Evolutionary conservation across 176 grass and related monocot species (phyloP), one percentile per base, ranked within the genome.

Genomic region (Carex kokanica): DNA sequence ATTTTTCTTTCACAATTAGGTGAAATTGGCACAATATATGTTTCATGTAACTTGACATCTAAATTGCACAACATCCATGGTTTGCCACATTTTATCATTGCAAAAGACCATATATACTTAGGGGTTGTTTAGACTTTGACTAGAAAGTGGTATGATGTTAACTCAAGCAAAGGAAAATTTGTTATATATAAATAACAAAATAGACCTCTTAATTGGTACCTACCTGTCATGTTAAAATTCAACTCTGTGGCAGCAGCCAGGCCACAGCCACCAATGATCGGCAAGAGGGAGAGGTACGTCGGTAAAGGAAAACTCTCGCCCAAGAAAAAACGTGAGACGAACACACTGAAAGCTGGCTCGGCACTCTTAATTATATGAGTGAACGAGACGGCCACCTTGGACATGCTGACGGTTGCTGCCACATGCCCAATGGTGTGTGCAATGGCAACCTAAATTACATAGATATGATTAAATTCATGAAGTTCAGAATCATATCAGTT

Each of bases 331-430:
- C 91, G 83, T 0, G 95, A 98, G 85, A 98, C 91, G 40, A 94
- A 9, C n/a, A 98, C 95, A 71, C 86, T 95, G 90, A 95, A 95
- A 6, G 95, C 95, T 79, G 92, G 95, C 86, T 98, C 95, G 0
- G 81, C 86, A 79, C 95, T 98, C 95, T 98, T 98, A 78, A 98
- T 98, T 85, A 98, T 98, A 83, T 95, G 95, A 54, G 95, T 98
- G 82, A 98, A 98, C 0, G 95, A 98, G 25, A 95, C 92, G 49
- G 92, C 92, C 79, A 98, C 95, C 90, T 98, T 98, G 1, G 91
- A 87, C 95, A 98, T 98, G 95, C 95, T 98, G 78, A 98, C 86
- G 23, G 91, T 98, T 74, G 95, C 95, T 51, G 95, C 92, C 63
- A 98, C 95, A 84, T 98, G 95, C 64, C 95, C 95, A 58, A 98